A percentile compares a stretch with the other conserved stretches of the same genome.
Conservation (phyloP, 495 filamentous ascomycete species). For the Penicillium robsamsonii region DNA sequence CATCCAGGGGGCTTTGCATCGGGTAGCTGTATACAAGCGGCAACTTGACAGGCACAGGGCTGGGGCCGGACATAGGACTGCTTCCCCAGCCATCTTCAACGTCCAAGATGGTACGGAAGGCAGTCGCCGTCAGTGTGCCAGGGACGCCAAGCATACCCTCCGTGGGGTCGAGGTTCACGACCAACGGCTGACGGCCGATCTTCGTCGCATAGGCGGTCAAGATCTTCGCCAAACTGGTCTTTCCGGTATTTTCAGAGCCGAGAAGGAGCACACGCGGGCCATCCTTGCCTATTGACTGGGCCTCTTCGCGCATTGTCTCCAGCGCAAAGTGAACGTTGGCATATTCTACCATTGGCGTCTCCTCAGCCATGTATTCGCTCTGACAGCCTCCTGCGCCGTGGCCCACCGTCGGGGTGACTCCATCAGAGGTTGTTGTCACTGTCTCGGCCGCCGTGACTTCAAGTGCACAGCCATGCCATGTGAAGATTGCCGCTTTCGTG, state of each 20-base stretch:
- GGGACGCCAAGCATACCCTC: constrained; percentile 86
- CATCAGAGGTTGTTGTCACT: constrained; percentile 21
- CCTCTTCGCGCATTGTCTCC: constrained; percentile 60
- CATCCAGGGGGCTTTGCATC: constrained; percentile 64
- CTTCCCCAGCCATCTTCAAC: constrained; percentile 88
- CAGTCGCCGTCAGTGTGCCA: constrained; percentile 77
- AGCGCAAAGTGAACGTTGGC: constrained; percentile 86
- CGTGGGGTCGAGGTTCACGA: constrained; percentile 81
- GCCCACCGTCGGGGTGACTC: constrained; percentile 24
- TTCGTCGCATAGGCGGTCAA: constrained; percentile 80
- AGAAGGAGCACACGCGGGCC: constrained; percentile 84
- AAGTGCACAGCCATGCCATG: constrained; percentile 83
- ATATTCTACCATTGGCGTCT: constrained; percentile 80
- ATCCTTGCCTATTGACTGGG: constrained; percentile 47
- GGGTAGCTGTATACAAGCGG: constrained; percentile 93
- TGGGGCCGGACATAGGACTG: constrained; percentile 87
- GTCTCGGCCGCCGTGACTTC: constrained; percentile 62
- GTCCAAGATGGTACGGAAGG: constrained; percentile 82
- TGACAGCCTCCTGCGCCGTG: constrained; percentile 53
- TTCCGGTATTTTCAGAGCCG: constrained; percentile 77
- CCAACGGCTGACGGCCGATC: constrained; percentile 70
- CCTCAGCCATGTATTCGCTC: constrained; percentile 75
- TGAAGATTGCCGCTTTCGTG: constrained; percentile 83
- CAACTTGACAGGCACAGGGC: constrained; percentile 80
- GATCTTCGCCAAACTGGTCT: constrained; percentile 79